Conservation (phyloP, 805 yeast species). For the Yarrowia divulgata region DNA sequence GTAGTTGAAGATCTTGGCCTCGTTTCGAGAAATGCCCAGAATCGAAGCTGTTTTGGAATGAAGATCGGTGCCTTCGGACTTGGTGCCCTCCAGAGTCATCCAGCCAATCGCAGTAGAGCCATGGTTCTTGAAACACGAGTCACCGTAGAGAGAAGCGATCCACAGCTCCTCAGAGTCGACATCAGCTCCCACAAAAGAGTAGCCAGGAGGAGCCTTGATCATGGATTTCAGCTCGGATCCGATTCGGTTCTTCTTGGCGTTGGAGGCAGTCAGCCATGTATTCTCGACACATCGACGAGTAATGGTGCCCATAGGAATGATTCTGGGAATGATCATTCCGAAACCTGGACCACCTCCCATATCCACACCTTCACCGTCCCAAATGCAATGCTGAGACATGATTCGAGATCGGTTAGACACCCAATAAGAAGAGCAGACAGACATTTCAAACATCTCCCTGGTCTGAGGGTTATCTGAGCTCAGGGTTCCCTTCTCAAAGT, state of each 20-base stretch:
- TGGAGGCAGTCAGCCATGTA: slow-evolving; percentile 97
- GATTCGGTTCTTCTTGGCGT: slow-evolving; percentile 81
- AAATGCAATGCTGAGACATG: slow-evolving; percentile 83
- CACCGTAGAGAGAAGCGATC: slow-evolving; percentile 97
- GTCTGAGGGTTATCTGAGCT: slow-evolving; percentile 78
- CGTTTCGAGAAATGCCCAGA: slow-evolving; percentile 85
- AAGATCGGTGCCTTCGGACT: slow-evolving; percentile 87
- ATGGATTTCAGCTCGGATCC: slow-evolving; percentile 94
- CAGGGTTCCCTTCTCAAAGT: slow-evolving; percentile 75
- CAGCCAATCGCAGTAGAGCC: slow-evolving; percentile 98
- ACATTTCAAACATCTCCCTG: slow-evolving; percentile 75
- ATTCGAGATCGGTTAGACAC: slow-evolving; percentile 87
- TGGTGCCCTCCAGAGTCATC: slow-evolving; percentile 98
- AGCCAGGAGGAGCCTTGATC: slow-evolving; percentile 86
- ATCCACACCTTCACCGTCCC: slow-evolving; percentile 44
- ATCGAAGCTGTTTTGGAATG: slow-evolving; percentile 94
- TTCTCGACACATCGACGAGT: slow-evolving; percentile 96
- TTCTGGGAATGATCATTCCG: slow-evolving; percentile 83
- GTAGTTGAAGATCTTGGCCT: slow-evolving; percentile 94
- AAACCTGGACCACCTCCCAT: slow-evolving; percentile 45
- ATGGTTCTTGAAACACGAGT: slow-evolving; percentile 83
- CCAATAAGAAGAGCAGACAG: slow-evolving; percentile 90
- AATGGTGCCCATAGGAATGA: slow-evolving; percentile 94
- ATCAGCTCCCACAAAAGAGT: slow-evolving; percentile 95
- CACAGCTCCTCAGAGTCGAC: slow-evolving; percentile 98